Evolutionary conservation across 2,329 filamentous ascomycete genomes (phyloP), one percentile per base, ranked within the genome.

Genomic region (Epichloe amarillans): DNA sequence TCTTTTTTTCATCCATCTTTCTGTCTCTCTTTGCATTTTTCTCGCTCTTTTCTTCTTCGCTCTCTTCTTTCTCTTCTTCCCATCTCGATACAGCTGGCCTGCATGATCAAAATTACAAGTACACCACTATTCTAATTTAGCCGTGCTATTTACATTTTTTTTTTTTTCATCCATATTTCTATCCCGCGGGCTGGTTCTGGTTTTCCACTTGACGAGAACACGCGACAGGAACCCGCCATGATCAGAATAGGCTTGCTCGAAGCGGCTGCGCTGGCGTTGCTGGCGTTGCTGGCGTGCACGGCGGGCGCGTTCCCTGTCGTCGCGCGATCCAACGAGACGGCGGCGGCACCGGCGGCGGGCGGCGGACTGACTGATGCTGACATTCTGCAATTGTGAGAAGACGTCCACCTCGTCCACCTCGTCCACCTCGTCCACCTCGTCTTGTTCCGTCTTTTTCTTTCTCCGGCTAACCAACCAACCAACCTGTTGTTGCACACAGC

Each of bases 381-480:
- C 30, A 78, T 80, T 56, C 66, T 80, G 43, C 75, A 80, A 64
- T 80, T 80, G 76, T 79, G 66, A 66, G 75, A 14, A 66, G 75
- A 5, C 21, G 5, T 6, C 35, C 11, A 21, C 21, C 21, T 21
- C 21, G 21, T 21, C 3, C 21, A 21, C 21, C 21, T 21, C 21
- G 21, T 21, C 3, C 19, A 21, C 19, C 19, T 21, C 19, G 19
- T 21, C 3, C 19, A 21, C 21, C 21, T 4, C 21, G 21, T 21
- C 21, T n/a, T n/a, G n/a, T n/a, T n/a, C n/a, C n/a, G n/a, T n/a
- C n/a, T n/a, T n/a, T n/a, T n/a, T n/a, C n/a, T 23, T 7, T 8
- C 23, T 8, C 7, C 0, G 23, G 23, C 26, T 30, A 30, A 30
- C 26, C 26, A 21, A 21, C 19, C 3, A 30, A 30, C 26, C 26